phyloP scores from a whole-genome alignment of 2,329 filamentous ascomycete species.

The Aspergillus tubingensis region DNA sequence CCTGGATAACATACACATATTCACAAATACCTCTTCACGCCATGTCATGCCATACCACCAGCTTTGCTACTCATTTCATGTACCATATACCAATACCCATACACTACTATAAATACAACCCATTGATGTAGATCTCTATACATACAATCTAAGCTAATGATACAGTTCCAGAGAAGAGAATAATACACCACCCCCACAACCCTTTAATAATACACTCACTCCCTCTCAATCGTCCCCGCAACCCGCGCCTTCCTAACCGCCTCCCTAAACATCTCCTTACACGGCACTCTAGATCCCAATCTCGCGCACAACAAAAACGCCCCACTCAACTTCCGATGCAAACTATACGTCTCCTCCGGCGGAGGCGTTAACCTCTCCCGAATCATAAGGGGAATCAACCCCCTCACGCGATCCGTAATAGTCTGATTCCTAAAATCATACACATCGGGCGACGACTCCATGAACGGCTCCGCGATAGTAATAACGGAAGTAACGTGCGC shows the following conservation, averaged over 20 bases:
- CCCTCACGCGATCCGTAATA: conserved; percentile 89
- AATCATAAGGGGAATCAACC: conserved; percentile 89
- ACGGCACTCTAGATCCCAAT: conserved; percentile 78
- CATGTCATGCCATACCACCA: not conserved
- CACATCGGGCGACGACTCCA: conserved; percentile 70
- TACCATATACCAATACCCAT: not conserved
- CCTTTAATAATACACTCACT: not conserved
- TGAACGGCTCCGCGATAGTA: conserved; percentile 90
- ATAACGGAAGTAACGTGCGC: conserved; percentile 87
- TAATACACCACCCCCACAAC: not conserved
- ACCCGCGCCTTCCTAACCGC: conserved; percentile 33
- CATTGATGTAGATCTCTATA: not conserved
- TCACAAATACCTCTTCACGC: not conserved
- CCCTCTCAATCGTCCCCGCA: conserved; percentile 14
- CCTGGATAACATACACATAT: not conserved
- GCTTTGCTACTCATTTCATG: not conserved
- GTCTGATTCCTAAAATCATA: conserved; percentile 96
- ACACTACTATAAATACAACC: not conserved
- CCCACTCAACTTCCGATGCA: conserved; percentile 93
- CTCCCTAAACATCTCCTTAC: conserved; percentile 71
- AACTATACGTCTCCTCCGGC: conserved; percentile 93
- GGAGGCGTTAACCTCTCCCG: conserved; percentile 84
- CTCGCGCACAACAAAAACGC: conserved; percentile 90
- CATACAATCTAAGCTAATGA: not conserved
- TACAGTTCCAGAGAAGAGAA: not conserved